These are phyloP conservation scores for Kitagawia praeruptora DNA, from an alignment of 129 eudicot species.

Conservation along the genomic window DNA sequence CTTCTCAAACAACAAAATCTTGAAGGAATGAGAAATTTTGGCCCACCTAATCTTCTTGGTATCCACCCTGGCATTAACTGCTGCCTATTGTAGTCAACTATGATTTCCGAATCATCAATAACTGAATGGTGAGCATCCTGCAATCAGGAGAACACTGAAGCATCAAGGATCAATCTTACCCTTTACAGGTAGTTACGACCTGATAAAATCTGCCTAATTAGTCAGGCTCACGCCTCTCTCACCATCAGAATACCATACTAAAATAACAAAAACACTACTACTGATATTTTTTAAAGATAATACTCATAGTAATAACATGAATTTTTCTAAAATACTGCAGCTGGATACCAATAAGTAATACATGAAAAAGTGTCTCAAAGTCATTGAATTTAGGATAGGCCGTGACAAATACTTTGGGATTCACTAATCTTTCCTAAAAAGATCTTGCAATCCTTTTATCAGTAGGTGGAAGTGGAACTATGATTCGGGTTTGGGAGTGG, in stretches of 20 bases:
- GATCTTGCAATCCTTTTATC: background rate
- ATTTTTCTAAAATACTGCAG: background rate
- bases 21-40: background rate
- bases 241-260: background rate
- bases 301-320: no score
- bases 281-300: background rate
- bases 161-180: background rate
- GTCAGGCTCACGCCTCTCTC: background rate
- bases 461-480: no score
- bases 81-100: conserved; percentile 85
- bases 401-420: background rate
- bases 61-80: conserved; percentile 99
- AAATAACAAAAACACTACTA: background rate
- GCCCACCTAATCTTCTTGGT: conserved; percentile 95
- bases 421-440: background rate
- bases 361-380: background rate
- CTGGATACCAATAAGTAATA: background rate
- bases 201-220: background rate
- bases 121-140: conserved; percentile 84
- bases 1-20: background rate
- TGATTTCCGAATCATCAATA: conserved; percentile 82
- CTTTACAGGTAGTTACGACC: background rate
- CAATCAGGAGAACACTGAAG: background rate
- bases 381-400: background rate
- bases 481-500: no score